Percentiles rank a stretch among this genome's conserved stretches.
Evolutionary conservation across 495 filamentous ascomycete species (phyloP).

Genomic region (Neurospora sp.): DNA sequence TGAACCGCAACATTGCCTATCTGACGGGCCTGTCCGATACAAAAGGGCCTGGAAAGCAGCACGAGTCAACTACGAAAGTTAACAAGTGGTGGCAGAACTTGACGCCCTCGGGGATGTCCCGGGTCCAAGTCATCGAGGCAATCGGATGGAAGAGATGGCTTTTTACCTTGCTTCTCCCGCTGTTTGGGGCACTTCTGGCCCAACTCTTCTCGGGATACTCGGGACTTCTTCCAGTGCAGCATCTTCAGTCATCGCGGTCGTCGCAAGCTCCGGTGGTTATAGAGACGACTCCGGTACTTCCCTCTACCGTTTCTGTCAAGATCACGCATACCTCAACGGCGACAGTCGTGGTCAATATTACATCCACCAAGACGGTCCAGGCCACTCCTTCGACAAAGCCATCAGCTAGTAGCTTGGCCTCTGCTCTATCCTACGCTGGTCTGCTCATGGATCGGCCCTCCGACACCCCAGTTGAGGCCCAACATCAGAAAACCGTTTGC

Average conservation of each 20-base stretch:
- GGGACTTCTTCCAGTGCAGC: background rate
- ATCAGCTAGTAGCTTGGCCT: conserved; percentile 24
- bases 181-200: conserved; percentile 7
- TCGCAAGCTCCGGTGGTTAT: background rate
- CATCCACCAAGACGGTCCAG: conserved; percentile 25
- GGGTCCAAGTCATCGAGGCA: background rate
- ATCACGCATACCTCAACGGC: conserved; percentile 23
- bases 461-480: conserved; percentile 6
- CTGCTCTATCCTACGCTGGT: conserved; percentile 25
- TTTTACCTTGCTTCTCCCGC: conserved; percentile 5
- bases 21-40: conserved; percentile 41
- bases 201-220: conserved; percentile 1
- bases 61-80: conserved; percentile 6
- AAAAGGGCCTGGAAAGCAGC: conserved; percentile 10
- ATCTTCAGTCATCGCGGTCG: background rate
- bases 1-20: conserved; percentile 65
- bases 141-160: conserved; percentile 4
- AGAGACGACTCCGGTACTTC: background rate
- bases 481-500: conserved; percentile 23
- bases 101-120: background rate
- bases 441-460: conserved; percentile 29
- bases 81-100: conserved; percentile 23
- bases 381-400: conserved; percentile 26
- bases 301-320: conserved; percentile 3
- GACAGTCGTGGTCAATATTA: conserved; percentile 28